Conservation (phyloP, 176 grass and related monocot genomes). For the Triticum timopheevii region DNA sequence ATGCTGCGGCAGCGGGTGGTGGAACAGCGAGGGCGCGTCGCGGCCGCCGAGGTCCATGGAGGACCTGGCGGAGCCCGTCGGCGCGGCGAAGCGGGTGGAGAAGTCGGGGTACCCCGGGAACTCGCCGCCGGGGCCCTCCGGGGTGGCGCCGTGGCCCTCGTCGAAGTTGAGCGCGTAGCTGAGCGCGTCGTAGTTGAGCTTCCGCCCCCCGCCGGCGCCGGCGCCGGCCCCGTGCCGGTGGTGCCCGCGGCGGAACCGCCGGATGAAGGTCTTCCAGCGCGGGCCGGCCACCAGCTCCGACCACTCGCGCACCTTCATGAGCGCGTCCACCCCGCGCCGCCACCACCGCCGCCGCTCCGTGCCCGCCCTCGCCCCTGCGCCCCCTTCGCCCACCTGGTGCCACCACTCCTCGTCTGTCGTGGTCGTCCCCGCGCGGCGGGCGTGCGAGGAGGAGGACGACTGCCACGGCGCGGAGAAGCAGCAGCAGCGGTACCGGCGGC, state of each 20-base stretch:
- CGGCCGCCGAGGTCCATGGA: slow-evolving; percentile 65
- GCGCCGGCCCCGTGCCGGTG: background rate
- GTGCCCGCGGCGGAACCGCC: slow-evolving; percentile 56
- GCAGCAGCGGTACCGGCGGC: slow-evolving; percentile 43
- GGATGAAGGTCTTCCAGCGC: slow-evolving; percentile 97
- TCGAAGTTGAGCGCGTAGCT: slow-evolving; percentile 99
- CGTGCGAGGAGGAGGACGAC: slow-evolving; percentile 33
- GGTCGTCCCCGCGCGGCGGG: background rate
- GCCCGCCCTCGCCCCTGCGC: background rate
- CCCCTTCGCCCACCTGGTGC: slow-evolving; percentile 24
- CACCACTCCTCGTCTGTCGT: slow-evolving; percentile 37
- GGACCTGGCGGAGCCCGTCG: slow-evolving; percentile 28
- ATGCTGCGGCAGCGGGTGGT: background rate
- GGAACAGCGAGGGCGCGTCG: slow-evolving; percentile 51
- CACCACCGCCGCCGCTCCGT: slow-evolving; percentile 48
- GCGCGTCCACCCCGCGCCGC: slow-evolving; percentile 54
- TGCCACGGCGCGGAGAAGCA: slow-evolving; percentile 68
- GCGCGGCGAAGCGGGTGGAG: slow-evolving; percentile 62
- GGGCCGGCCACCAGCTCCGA: slow-evolving; percentile 91
- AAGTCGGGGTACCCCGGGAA: slow-evolving; percentile 58
- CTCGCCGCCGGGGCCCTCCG: slow-evolving; percentile 33
- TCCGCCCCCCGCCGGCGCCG: background rate
- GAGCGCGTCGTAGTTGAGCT: slow-evolving; percentile 77
- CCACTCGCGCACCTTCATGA: slow-evolving; percentile 94
- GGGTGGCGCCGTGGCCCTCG: slow-evolving; percentile 60